Evolutionary conservation across 2,329 filamentous ascomycete species (phyloP).

Genomic region (Phialocephala subalpina): DNA sequence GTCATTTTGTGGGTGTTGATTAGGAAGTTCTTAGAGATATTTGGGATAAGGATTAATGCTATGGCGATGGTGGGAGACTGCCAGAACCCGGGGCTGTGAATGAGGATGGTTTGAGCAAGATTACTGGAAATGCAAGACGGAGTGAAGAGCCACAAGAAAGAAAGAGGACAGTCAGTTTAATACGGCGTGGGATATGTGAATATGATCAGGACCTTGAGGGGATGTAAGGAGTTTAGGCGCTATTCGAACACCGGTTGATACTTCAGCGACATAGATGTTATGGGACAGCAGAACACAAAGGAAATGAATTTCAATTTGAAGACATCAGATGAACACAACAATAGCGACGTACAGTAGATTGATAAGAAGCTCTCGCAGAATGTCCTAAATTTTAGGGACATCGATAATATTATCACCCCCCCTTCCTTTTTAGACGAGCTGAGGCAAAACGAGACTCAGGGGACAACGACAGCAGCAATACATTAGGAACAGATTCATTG

Average conservation of each 20-base stretch:
- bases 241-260: too few species aligned
- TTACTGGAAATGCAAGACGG: neutral
- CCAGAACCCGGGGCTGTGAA: neutral
- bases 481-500: neutral
- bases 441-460: neutral
- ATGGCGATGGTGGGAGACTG: neutral
- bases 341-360: neutral
- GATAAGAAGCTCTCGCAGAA: neutral
- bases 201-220: too few species aligned
- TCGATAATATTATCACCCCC: neutral
- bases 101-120: neutral
- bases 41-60: neutral
- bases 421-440: neutral
- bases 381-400: neutral
- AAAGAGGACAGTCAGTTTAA: neutral
- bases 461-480: neutral
- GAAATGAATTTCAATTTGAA: too few species aligned
- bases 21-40: conserved; percentile 6
- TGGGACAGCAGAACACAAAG: too few species aligned
- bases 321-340: neutral
- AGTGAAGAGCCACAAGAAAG: neutral
- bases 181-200: neutral
- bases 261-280: too few species aligned
- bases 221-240: too few species aligned
- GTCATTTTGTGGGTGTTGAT: conserved; percentile 5